Base-by-base conservation (phyloP, 2,329 filamentous ascomycete species). In the Calycina marina region DNA sequence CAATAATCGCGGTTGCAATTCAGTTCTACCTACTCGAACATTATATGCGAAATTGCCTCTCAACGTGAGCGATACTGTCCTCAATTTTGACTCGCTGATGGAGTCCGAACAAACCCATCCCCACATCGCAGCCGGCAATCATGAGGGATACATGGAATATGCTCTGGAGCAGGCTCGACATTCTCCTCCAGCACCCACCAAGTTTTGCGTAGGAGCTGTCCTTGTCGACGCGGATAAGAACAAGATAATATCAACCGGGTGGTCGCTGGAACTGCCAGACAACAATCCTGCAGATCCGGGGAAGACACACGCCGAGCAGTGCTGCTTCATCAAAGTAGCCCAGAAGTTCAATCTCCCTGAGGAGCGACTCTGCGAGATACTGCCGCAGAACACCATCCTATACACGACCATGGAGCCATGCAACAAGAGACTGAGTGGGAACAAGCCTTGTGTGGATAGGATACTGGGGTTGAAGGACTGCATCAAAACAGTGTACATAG, bases 361-460 rank as follows among this genome's bases (percentile, higher is more conserved):
- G 22, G 42, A 41, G 4, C 31, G 57, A 0, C 63, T 82, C 3
- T 54, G 56, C 5, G 50, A 60, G 13, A 56, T 60, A 9, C 48
- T 77, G 5, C 62, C 67, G 56, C 62, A 17, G 58, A 68, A 68
- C 1, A 57, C 67, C 2, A 63, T 69, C 4, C 14, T 96, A 10
- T 94, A 93, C 56, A 93, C 90, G 1, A 93, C 85, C 1, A 84
- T 96, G 65, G 88, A 88, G 54, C 81, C 81, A 1, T 88, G 81
- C 51, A 77, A 70, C 34, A 61, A 74, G 45, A 65, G 81, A 17
- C 59, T 82, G 30, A 82, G 74, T 46, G 79, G 80, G 5, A 84
- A 85, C 45, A 48, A 69, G 34, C 66, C 79, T 0, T 88, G 88
- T 46, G 79, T 82, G 6, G 72, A 93, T 47, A 65, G 86, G 30